Percentiles rank a stretch among this genome's conserved stretches.
Conservation (phyloP, 345 rosid species). For the Barbarea vulgaris region DNA sequence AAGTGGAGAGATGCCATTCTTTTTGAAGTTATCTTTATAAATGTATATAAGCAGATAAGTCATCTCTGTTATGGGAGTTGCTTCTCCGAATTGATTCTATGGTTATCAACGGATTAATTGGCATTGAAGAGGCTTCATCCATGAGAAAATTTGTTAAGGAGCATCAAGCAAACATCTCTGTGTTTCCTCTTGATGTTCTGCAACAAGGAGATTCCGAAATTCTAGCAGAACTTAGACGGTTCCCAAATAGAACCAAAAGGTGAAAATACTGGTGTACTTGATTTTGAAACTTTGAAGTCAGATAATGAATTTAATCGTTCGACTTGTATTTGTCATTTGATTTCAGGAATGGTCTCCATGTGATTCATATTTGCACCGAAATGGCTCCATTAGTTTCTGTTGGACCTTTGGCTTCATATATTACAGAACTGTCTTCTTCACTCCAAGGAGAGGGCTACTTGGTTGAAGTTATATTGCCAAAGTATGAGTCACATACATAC, state of each 20-base stretch:
- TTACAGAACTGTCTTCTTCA: constrained; percentile 61
- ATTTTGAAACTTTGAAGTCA: neutral
- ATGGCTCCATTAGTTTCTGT: constrained; percentile 72
- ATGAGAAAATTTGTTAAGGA: constrained; percentile 59
- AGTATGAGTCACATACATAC: constrained; percentile 45
- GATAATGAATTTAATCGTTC: neutral
- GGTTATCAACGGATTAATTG: constrained; percentile 64
- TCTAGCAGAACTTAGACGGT: constrained; percentile 59
- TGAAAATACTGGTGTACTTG: constrained; percentile 24
- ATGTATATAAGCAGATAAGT: constrained; percentile 51
- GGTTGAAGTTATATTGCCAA: constrained; percentile 88
- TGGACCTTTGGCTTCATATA: constrained; percentile 75
- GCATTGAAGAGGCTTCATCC: constrained; percentile 59
- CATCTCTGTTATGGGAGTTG: constrained; percentile 61
- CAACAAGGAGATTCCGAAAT: constrained; percentile 59
- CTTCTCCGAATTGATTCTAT: constrained; percentile 76
- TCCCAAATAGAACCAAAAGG: constrained; percentile 57
- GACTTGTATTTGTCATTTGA: constrained; percentile 13
- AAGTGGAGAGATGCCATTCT: neutral
- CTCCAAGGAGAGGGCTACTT: constrained; percentile 69
- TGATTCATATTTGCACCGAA: constrained; percentile 85
- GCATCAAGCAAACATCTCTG: constrained; percentile 50
- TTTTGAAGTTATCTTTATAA: constrained; percentile 5
- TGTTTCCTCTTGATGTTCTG: constrained; percentile 48
- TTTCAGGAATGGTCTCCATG: constrained; percentile 68